A percentile compares a stretch with the other conserved stretches of the same genome.
phyloP scores from a whole-genome alignment of 768 basidiomycete species.

The Pleurotus platypus region DNA sequence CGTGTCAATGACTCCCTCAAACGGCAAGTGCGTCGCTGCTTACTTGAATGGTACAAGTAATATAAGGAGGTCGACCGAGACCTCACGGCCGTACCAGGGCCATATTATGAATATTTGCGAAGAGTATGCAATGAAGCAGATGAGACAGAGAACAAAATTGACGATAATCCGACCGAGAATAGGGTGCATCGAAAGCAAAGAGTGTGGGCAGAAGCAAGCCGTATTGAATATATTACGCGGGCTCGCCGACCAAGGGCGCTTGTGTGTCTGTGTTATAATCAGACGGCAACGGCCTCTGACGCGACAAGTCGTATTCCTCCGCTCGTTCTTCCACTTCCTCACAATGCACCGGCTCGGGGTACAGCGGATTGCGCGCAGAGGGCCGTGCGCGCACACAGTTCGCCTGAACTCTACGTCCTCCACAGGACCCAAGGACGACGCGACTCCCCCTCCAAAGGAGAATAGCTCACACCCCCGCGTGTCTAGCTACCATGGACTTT shows the following conservation, averaged over 20 bases:
- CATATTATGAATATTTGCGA: slow-evolving; percentile 86
- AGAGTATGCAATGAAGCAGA: slow-evolving; percentile 85
- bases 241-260: background rate
- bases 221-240: no score
- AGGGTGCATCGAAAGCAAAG: slow-evolving; percentile 26
- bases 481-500: slow-evolving; percentile 3
- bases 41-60: slow-evolving; percentile 93
- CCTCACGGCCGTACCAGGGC: slow-evolving; percentile 85
- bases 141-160: slow-evolving; percentile 65
- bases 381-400: background rate
- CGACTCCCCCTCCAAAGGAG: background rate
- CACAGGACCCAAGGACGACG: background rate
- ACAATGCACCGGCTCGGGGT: background rate
- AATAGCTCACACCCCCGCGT: background rate
- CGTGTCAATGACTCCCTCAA: no score
- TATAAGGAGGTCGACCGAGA: slow-evolving; percentile 70
- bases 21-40: slow-evolving; percentile 20
- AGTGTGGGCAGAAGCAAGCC: no score
- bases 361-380: slow-evolving; percentile 3
- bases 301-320: no score
- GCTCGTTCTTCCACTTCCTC: no score
- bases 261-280: background rate
- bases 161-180: slow-evolving; percentile 63
- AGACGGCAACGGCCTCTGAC: background rate
- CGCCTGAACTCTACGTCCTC: background rate